Base-by-base conservation (phyloP, 345 rosid genomes). In the Streptanthus diversifolius region DNA sequence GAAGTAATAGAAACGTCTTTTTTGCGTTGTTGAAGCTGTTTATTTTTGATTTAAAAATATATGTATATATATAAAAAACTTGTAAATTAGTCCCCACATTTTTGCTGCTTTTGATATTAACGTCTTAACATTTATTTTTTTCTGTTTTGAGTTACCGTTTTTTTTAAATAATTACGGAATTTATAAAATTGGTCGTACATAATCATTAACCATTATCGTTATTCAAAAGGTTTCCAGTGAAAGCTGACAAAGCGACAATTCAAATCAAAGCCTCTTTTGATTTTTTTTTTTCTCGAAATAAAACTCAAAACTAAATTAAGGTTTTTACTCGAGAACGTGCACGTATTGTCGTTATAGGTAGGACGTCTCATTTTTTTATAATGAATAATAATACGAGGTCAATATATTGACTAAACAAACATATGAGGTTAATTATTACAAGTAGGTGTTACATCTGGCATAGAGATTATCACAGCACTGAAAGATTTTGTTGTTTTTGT, bases 221-320 rank as follows among this genome's bases (percentile, higher is more conserved):
- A 47, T 27, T 45, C 44, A 5, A 10, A 69, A 53, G n/a, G 3
- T 6, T 40, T 62, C 55, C 65, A 70, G 75, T 76, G 79, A 76
- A 75, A 76, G 71, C 71, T 75, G 79, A 75, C 70, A 32, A 60
- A 68, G 72, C 29, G 59, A 74, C 68, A 36, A 47, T 74, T 66
- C 78, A 58, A 66, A 48, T 73, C 72, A 49, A 74, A 40, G 51
- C 39, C 29, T 67, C 55, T 51, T 62, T 60, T 37, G 3, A 18
- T 37, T 14, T 7, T 37, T n/a, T 36, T 24, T 48, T 39, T 4
- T 12, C 3, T 49, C 1, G 13, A 3, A 5, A 25, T 36, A 54
- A 52, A 13, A 11, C 12, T 19, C 3, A 24, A 6, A 53, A 56
- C 9, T n/a, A 58, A 51, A 33, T 56, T 40, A 49, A 48, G 54